phyloP scores from a whole-genome alignment of 192 early-diverging fungal genomes.

The Helicostylum pulchrum region DNA sequence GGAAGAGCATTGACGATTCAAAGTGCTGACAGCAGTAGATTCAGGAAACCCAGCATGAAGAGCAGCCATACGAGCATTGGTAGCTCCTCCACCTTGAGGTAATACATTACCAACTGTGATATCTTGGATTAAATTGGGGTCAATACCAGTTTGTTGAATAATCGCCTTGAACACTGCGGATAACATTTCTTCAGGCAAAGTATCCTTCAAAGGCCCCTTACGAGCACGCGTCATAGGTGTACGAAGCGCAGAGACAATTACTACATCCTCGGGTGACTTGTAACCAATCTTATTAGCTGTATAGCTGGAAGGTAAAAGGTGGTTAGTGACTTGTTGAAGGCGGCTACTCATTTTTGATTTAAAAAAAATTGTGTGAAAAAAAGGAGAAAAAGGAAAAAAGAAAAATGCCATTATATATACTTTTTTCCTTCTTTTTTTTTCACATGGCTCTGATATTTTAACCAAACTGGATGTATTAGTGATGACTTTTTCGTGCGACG shows the following conservation, averaged over 20 bases:
- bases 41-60: constrained; percentile 68
- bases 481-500: no score
- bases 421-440: no score
- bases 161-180: constrained; percentile 70
- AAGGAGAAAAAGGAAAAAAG: background rate
- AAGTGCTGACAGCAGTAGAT: constrained; percentile 65
- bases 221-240: constrained; percentile 88
- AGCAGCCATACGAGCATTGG: constrained; percentile 81
- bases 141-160: constrained; percentile 49
- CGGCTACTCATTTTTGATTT: constrained; percentile 44
- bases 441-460: no score
- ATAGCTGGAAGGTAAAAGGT: constrained; percentile 41
- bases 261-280: constrained; percentile 89
- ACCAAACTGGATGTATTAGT: no score
- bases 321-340: constrained; percentile 51
- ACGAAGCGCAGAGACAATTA: constrained; percentile 88
- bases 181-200: constrained; percentile 71
- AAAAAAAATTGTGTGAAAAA: background rate
- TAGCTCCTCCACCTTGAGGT: constrained; percentile 77
- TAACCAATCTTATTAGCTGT: constrained; percentile 57
- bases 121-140: constrained; percentile 66
- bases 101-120: constrained; percentile 77
- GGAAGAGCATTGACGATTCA: constrained; percentile 84
- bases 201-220: constrained; percentile 92
- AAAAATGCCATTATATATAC: background rate